Base-by-base conservation (phyloP, 305 asterid genomes). In the Caryopteris hybrid region DNA sequence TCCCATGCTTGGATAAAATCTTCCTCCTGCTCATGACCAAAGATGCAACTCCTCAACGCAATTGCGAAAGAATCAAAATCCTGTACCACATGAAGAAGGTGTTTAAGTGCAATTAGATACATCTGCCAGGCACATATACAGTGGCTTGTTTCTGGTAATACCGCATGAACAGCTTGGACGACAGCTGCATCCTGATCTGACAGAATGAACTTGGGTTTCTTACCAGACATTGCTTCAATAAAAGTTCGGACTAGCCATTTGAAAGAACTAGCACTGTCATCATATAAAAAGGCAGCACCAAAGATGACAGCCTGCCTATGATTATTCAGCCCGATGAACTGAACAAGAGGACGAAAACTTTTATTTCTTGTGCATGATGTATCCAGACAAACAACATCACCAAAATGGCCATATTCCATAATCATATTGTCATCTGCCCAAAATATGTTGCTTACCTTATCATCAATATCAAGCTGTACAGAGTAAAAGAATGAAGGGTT, bases 141-240 rank as follows among this genome's bases (percentile, higher is more conserved):
- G 75, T 83, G 91, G 72, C 48, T 79, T 38, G 86, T 72, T 75
- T 85, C 91, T 0, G 85, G 91, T 68, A 85, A 67, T 42, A 83
- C 83, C 27, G 85, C 80, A 72, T 82, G 86, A 69, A 82, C 77
- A 66, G 91, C 88, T 80, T 85, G 86, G 64, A 85, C 88, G n/a
- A 85, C 81, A 5, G 76, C 67, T 21, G 83, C 91, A 76, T 85
- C 87, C 77, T 82, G 91, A 83, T 78, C 91, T n/a, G 91, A 80
- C 70, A 85, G 77, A 78, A 85, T 78, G 52, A 81, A 76, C 67
- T 78, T 85, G 13, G 91, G 91, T 74, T 80, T 82, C 71, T 78
- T 80, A 60, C 91, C 83, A 60, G 86, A 76, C 86, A 82, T 74
- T 4, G 54, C 80, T 43, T 82, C 83, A 57, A 80, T 61, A 75